These are phyloP conservation scores for Podospora didyma DNA, from an alignment of 495 filamentous ascomycete species.

Conservation along the genomic window DNA sequence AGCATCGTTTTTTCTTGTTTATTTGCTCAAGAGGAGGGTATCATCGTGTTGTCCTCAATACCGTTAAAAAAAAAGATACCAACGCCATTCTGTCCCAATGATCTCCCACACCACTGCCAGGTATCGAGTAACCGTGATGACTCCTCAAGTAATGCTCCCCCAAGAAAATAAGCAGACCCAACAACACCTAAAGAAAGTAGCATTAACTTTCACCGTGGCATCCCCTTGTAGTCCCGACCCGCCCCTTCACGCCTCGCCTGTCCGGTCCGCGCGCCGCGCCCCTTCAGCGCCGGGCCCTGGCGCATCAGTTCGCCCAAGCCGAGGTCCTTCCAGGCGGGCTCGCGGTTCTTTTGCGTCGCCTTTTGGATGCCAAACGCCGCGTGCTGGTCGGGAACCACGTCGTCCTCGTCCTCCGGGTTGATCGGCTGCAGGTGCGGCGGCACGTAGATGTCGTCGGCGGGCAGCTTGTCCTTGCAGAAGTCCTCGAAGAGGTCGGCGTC, in stretches of 20 bases:
- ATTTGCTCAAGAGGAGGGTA: no score
- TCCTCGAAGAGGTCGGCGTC: conserved; percentile 93
- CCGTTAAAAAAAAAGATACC: no score
- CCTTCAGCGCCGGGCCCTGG: conserved; percentile 33
- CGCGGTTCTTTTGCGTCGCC: conserved; percentile 67
- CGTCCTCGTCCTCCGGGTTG: conserved; percentile 97
- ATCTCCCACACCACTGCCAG: no score
- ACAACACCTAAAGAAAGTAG: neutral
- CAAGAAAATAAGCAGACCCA: neutral
- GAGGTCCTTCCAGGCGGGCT: conserved; percentile 82
- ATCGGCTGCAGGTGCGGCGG: conserved; percentile 84
- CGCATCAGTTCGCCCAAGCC: conserved; percentile 69
- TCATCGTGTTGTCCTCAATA: no score
- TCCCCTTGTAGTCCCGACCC: conserved; percentile 27
- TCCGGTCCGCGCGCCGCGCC: neutral
- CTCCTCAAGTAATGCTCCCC: neutral
- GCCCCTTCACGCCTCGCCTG: neutral
- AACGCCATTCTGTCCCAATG: no score
- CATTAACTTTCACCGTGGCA: conserved; percentile 39
- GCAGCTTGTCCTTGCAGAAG: conserved; percentile 65
- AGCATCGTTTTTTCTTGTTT: neutral
- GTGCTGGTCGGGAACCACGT: conserved; percentile 95
- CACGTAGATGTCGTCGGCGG: conserved; percentile 81
- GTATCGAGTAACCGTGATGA: no score
- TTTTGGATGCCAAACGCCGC: conserved; percentile 92